Percentiles rank a stretch among this genome's conserved stretches.
phyloP scores from a whole-genome alignment of 1,284 basidiomycete species.

The Ceratobasidium sp. region DNA sequence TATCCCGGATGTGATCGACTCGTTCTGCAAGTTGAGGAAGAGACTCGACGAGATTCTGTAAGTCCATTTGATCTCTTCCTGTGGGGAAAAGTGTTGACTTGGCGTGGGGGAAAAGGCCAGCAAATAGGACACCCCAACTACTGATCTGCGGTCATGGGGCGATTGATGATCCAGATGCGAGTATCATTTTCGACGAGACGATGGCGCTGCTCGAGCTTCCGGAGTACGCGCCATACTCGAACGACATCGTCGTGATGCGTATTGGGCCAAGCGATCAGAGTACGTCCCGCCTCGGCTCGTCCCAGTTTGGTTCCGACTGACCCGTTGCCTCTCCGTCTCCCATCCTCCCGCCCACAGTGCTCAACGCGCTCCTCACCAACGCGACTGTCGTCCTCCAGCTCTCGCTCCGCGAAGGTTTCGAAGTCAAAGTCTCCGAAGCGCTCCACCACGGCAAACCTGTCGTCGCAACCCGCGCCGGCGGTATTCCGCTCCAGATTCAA shows the following conservation, averaged over 20 bases:
- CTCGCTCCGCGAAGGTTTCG: conserved; percentile 87
- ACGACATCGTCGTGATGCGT: conserved; percentile 75
- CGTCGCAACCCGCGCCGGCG: conserved; percentile 82
- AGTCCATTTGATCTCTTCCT: conserved; percentile 47
- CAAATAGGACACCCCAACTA: conserved; percentile 77
- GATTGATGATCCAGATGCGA: conserved; percentile 86
- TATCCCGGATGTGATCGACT: conserved; percentile 83
- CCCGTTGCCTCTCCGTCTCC: conserved; percentile 12
- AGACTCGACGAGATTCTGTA: conserved; percentile 64
- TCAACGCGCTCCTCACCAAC: conserved; percentile 81
- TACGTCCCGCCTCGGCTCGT: conserved; percentile 57
- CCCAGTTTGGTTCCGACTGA: background rate
- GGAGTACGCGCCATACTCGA: conserved; percentile 43
- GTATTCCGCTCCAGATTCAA: conserved; percentile 87
- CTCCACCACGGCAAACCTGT: conserved; percentile 85
- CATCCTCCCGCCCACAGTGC: conserved; percentile 59
- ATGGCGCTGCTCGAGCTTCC: conserved; percentile 45
- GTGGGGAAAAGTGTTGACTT: background rate
- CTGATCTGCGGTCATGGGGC: conserved; percentile 88
- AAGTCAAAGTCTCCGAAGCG: conserved; percentile 92
- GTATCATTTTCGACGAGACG: conserved; percentile 52
- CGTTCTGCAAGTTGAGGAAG: conserved; percentile 80
- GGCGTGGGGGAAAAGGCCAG: conserved; percentile 10
- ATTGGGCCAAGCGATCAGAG: conserved; percentile 82
- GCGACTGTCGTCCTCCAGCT: conserved; percentile 80